Percentiles rank a stretch among this genome's conserved stretches.
Evolutionary conservation across 2,329 filamentous ascomycete species (phyloP).

Genomic region (Aspergillus fijiensis): DNA sequence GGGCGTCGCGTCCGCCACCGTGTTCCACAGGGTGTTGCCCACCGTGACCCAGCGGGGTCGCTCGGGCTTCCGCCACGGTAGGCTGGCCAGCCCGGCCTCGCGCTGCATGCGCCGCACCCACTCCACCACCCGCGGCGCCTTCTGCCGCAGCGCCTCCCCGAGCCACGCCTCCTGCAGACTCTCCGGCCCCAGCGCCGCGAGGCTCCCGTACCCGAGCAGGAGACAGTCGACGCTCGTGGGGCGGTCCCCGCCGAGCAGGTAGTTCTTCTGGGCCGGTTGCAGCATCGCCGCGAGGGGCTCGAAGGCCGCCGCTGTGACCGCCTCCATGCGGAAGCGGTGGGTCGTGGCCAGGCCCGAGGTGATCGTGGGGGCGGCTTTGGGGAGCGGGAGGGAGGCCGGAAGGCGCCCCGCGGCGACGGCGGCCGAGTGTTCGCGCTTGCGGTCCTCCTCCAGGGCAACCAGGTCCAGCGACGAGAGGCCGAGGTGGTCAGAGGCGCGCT

Average conservation of each 20-base stretch:
- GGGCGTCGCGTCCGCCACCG: constrained; percentile 38
- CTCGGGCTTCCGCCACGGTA: constrained; percentile 40
- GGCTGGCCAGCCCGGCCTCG: not conserved
- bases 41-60: constrained; percentile 33
- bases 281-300: constrained; percentile 67
- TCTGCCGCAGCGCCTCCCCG: constrained; percentile 54
- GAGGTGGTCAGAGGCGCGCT: constrained; percentile 67
- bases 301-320: constrained; percentile 69
- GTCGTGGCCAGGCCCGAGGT: constrained; percentile 67
- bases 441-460: constrained; percentile 49
- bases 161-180: constrained; percentile 62
- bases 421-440: constrained; percentile 38
- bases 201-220: constrained; percentile 72
- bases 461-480: constrained; percentile 68
- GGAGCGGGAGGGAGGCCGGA: constrained; percentile 55
- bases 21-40: constrained; percentile 36
- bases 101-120: constrained; percentile 33
- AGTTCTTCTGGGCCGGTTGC: constrained; percentile 42
- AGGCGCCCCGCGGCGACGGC: constrained; percentile 42
- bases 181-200: constrained; percentile 63
- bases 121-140: constrained; percentile 46
- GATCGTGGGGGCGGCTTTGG: constrained; percentile 50
- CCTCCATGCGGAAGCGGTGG: constrained; percentile 74
- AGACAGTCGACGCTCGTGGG: constrained; percentile 74
- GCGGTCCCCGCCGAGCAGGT: constrained; percentile 53